Conservation (phyloP, 495 filamentous ascomycete genomes). For the Hypoxylon lienhwacheense region DNA sequence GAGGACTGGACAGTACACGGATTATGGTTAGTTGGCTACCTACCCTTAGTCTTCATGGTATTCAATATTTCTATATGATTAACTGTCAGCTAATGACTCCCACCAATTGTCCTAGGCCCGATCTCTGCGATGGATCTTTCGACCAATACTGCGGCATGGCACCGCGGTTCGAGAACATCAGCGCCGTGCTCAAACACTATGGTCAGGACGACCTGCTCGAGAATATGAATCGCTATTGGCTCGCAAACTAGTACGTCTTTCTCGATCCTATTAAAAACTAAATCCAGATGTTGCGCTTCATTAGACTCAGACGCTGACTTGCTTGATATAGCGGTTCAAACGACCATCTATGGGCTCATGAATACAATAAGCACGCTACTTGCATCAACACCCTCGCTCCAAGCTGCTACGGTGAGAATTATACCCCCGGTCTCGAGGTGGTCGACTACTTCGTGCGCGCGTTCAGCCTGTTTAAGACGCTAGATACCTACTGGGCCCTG, state of each 20-base stretch:
- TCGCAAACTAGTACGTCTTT: constrained; percentile 47
- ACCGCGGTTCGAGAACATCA: constrained; percentile 72
- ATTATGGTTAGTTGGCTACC: constrained; percentile 58
- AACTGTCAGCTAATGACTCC: not conserved
- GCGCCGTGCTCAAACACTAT: constrained; percentile 62
- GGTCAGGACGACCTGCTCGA: constrained; percentile 63
- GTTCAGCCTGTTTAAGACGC: constrained; percentile 61
- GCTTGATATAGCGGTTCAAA: constrained; percentile 53
- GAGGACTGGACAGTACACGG: constrained; percentile 88
- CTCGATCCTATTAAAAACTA: not conserved
- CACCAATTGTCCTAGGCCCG: constrained; percentile 56
- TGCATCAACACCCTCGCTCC: constrained; percentile 73
- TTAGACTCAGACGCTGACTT: too few relatives aligned
- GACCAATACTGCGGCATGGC: constrained; percentile 70
- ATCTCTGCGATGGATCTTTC: constrained; percentile 81
- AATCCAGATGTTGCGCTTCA: too few relatives aligned
- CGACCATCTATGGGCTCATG: constrained; percentile 76
- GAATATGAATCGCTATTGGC: constrained; percentile 83
- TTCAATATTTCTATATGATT: not conserved
- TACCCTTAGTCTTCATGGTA: not conserved
- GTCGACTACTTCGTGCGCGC: constrained; percentile 65
- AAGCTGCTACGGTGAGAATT: constrained; percentile 66
- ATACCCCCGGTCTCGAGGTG: constrained; percentile 60
- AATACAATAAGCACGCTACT: constrained; percentile 85
- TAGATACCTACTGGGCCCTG: constrained; percentile 61